Conservation (phyloP, 805 yeast species). For the Hanseniaspora nectarophila region DNA sequence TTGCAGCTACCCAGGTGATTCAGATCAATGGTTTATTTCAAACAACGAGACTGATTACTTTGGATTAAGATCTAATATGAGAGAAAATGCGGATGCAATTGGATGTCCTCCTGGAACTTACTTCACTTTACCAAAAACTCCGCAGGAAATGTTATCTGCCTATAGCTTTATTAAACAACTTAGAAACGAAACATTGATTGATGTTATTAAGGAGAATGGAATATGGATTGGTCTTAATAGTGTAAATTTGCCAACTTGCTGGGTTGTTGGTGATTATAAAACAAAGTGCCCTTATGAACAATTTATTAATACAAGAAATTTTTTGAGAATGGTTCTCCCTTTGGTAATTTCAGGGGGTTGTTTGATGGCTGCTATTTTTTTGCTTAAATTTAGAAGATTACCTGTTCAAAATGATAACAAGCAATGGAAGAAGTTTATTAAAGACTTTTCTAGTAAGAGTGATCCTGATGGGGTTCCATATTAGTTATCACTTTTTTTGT, state of each 20-base stretch:
- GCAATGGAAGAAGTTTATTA: conserved; percentile 48
- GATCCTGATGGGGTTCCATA: conserved; percentile 86
- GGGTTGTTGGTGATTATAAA: conserved; percentile 73
- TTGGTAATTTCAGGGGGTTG: conserved; percentile 47
- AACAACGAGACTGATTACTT: conserved; percentile 34
- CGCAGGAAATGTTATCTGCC: conserved; percentile 34
- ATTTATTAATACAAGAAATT: conserved; percentile 41
- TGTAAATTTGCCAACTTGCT: conserved; percentile 59
- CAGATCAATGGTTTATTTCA: conserved; percentile 37
- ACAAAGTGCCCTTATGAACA: conserved; percentile 68
- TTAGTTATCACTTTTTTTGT: conserved; percentile 23
- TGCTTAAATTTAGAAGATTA: conserved; percentile 45
- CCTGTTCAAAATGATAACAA: conserved; percentile 65
- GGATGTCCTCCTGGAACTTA: conserved; percentile 30
- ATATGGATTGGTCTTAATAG: conserved; percentile 80
- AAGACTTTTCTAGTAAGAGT: conserved; percentile 40
- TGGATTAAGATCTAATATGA: conserved; percentile 22
- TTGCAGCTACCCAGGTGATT: conserved; percentile 36
- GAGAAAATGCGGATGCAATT: conserved; percentile 22
- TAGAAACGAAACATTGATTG: conserved; percentile 16
- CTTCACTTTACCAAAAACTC: conserved; percentile 40
- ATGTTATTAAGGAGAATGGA: conserved; percentile 1
- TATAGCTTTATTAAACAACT: conserved; percentile 18
- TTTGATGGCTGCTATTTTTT: conserved; percentile 39
- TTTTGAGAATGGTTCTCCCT: conserved; percentile 55